These are phyloP conservation scores for Ploettnerulaceae sp. DNA, from an alignment of 2,329 filamentous ascomycete genomes.

Conservation along the genomic window DNA sequence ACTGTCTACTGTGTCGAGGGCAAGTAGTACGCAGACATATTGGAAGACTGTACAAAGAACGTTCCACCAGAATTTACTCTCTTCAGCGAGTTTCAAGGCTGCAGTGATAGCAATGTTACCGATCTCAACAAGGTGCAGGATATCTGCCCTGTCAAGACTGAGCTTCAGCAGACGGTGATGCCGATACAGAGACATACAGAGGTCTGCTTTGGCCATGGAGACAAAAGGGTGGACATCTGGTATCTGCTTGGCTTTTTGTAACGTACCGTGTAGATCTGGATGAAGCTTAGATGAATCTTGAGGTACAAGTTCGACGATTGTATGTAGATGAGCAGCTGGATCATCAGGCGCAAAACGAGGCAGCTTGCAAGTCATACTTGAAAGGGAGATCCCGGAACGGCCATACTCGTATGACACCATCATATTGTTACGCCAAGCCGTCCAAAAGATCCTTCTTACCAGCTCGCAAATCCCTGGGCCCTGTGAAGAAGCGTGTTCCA, in stretches of 20 bases:
- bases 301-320: conserved; percentile 15
- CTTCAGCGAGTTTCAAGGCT: conserved; percentile 34
- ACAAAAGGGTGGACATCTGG: conserved; percentile 33
- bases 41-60: conserved; percentile 39
- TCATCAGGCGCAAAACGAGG: not conserved
- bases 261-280: conserved; percentile 5
- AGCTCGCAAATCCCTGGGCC: conserved; percentile 19
- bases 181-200: conserved; percentile 37
- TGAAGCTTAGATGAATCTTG: conserved; percentile 8
- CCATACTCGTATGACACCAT: conserved; percentile 36
- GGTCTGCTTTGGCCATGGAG: conserved; percentile 30
- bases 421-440: conserved; percentile 31
- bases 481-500: not conserved
- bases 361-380: conserved; percentile 20
- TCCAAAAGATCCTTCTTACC: conserved; percentile 29
- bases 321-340: conserved; percentile 11
- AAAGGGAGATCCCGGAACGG: conserved; percentile 29
- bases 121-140: conserved; percentile 35
- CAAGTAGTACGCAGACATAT: conserved; percentile 39
- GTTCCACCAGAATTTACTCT: conserved; percentile 40
- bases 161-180: conserved; percentile 38
- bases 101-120: conserved; percentile 35
- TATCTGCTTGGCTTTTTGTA: conserved; percentile 13
- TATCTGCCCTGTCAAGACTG: conserved; percentile 35
- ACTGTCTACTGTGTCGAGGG: conserved; percentile 37